Conservation (phyloP, 345 rosid species). For the Raphanus raphanistrum region DNA sequence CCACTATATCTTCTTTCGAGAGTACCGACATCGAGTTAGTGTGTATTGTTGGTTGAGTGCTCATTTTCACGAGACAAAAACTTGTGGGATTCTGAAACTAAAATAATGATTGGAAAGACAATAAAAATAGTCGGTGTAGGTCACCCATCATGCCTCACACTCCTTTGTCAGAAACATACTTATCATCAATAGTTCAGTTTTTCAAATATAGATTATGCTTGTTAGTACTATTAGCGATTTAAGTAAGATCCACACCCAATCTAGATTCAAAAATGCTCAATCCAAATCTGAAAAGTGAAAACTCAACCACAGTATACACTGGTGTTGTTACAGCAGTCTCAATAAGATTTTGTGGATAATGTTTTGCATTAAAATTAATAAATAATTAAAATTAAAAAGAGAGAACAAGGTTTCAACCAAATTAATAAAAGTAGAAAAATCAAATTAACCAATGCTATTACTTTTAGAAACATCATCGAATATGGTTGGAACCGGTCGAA, state of each 20-base stretch:
- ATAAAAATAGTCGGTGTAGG: conserved; percentile 3
- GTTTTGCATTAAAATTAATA: neutral
- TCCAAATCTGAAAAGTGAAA: neutral
- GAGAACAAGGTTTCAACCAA: neutral
- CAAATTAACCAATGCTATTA: neutral
- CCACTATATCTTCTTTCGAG: conserved; percentile 15
- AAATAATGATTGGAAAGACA: neutral
- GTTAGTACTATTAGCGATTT: neutral
- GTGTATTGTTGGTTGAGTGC: neutral
- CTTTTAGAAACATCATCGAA: neutral
- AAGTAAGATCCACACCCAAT: neutral
- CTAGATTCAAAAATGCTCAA: neutral
- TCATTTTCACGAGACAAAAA: neutral
- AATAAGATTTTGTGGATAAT: neutral
- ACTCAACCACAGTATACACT: neutral
- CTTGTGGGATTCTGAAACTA: neutral
- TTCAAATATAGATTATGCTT: neutral
- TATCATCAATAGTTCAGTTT: neutral
- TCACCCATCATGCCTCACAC: conserved; percentile 2
- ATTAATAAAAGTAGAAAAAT: neutral
- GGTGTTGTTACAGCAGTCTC: neutral
- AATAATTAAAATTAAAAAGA: neutral
- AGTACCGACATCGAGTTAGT: conserved; percentile 6
- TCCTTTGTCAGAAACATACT: conserved; percentile 6
- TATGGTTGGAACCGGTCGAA: neutral